Percentiles rank a stretch among this genome's conserved stretches.
Evolutionary conservation across 2,329 filamentous ascomycete species (phyloP).

Genomic region (Sporothrix brasiliensis): DNA sequence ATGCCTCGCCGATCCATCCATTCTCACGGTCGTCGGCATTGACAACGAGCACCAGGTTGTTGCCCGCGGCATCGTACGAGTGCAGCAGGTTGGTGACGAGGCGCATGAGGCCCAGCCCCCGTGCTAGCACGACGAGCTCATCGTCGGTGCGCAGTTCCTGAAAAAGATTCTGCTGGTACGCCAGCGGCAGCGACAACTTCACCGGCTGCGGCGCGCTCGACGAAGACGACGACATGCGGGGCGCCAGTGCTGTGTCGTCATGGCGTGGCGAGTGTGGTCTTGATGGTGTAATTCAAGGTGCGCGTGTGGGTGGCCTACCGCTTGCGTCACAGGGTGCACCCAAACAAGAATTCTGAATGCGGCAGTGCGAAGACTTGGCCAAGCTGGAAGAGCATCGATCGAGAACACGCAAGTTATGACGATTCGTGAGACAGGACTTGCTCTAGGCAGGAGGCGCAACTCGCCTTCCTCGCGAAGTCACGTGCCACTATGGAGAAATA

Average conservation of each 20-base stretch:
- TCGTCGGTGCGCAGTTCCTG: conserved; percentile 86
- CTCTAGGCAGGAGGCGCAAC: conserved; percentile 14
- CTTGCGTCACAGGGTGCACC: conserved; percentile 4
- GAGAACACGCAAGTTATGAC: conserved; percentile 14
- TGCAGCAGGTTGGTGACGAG: conserved; percentile 95
- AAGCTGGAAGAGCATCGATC: conserved; percentile 7
- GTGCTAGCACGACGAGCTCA: conserved; percentile 88
- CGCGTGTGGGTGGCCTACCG: conserved; percentile 5
- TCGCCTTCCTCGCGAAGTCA: conserved; percentile 29
- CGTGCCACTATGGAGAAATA: conserved; percentile 17
- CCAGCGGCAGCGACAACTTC: conserved; percentile 77
- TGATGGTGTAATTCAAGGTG: neutral
- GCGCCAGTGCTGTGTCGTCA: conserved; percentile 22
- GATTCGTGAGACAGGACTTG: conserved; percentile 6
- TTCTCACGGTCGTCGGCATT: conserved; percentile 92
- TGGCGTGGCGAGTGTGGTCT: neutral
- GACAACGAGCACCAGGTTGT: conserved; percentile 86
- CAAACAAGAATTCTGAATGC: conserved; percentile 15
- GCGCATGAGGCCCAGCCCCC: conserved; percentile 87
- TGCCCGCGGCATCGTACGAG: conserved; percentile 93
- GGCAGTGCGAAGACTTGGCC: neutral
- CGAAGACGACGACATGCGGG: conserved; percentile 54
- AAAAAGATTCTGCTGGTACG: conserved; percentile 96
- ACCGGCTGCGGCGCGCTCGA: conserved; percentile 65
- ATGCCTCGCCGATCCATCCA: conserved; percentile 92